phyloP scores from a whole-genome alignment of 108 stramenopile genomes.

The Discostella pseudostelligera region DNA sequence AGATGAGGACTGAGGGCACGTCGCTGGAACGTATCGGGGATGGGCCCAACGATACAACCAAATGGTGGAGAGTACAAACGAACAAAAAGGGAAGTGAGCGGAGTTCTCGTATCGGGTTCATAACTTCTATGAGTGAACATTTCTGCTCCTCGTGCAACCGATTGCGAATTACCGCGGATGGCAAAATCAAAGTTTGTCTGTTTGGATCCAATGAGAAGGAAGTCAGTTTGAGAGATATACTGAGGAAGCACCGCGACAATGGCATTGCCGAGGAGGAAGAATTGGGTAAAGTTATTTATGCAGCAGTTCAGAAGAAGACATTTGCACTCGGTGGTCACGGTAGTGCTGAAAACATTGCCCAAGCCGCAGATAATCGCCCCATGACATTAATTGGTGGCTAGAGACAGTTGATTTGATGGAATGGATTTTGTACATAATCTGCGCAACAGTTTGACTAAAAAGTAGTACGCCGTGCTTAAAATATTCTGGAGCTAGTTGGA shows the following conservation, averaged over 20 bases:
- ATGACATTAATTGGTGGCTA: conserved; percentile 98
- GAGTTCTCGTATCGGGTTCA: conserved; percentile 87
- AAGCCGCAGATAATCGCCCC: conserved; percentile 85
- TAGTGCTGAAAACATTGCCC: conserved; percentile 72
- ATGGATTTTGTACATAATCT: not conserved
- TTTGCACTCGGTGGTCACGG: conserved; percentile 90
- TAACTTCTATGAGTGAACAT: conserved; percentile 96
- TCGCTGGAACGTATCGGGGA: conserved; percentile 51
- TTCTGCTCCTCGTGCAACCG: conserved; percentile 98
- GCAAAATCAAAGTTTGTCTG: conserved; percentile 94
- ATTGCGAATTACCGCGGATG: conserved; percentile 96
- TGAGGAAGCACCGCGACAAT: conserved; percentile 57
- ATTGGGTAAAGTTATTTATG: conserved; percentile 61
- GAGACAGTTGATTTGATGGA: not conserved
- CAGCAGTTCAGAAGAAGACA: conserved; percentile 83
- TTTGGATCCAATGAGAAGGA: conserved; percentile 88
- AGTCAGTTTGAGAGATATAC: conserved; percentile 82
- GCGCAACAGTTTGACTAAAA: no score
- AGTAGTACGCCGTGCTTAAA: not conserved
- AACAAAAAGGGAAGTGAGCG: conserved; percentile 17
- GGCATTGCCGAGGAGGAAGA: conserved; percentile 40
- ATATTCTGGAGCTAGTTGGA: not conserved
- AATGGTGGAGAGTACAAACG: conserved; percentile 83
- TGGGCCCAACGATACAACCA: conserved; percentile 95
- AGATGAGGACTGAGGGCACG: conserved; percentile 7